A percentile compares a stretch with the other conserved stretches of the same genome.
phyloP scores from a whole-genome alignment of 495 filamentous ascomycete genomes.

The Penicillium verhagenii region DNA sequence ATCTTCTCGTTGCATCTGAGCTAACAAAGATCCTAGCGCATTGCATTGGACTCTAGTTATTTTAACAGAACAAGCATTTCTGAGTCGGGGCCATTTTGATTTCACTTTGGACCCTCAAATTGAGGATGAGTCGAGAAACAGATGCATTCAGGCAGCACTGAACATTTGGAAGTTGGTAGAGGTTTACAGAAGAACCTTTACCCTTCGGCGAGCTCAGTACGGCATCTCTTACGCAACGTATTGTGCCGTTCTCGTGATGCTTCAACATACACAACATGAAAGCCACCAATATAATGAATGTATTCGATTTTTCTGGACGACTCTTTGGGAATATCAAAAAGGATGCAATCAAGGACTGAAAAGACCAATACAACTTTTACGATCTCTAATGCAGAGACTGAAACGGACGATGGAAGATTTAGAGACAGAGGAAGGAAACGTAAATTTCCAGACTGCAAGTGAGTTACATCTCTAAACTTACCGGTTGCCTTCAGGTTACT shows the following conservation, averaged over 20 bases:
- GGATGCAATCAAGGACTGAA: slow-evolving; percentile 9
- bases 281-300: slow-evolving; percentile 1
- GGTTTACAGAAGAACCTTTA: slow-evolving; percentile 15
- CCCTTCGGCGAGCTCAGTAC: slow-evolving; percentile 18
- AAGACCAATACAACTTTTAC: background rate
- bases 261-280: slow-evolving; percentile 8
- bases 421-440: background rate
- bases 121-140: background rate
- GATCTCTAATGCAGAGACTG: background rate
- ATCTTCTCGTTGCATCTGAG: slow-evolving; percentile 1
- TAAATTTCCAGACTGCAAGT: background rate
- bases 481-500: background rate
- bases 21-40: slow-evolving; percentile 10
- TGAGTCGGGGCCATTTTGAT: slow-evolving; percentile 12
- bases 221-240: slow-evolving; percentile 19
- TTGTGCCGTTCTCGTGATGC: slow-evolving; percentile 12
- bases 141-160: slow-evolving; percentile 9
- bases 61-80: slow-evolving; percentile 18
- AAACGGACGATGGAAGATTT: slow-evolving; percentile 1
- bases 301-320: slow-evolving; percentile 19
- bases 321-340: slow-evolving; percentile 8
- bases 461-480: background rate
- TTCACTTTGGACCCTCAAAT: slow-evolving; percentile 2
- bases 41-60: slow-evolving; percentile 17
- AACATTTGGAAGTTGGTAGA: slow-evolving; percentile 10